These are phyloP conservation scores for Circinella umbellata DNA, from an alignment of 371 early-diverging fungal genomes.

Conservation along the genomic window DNA sequence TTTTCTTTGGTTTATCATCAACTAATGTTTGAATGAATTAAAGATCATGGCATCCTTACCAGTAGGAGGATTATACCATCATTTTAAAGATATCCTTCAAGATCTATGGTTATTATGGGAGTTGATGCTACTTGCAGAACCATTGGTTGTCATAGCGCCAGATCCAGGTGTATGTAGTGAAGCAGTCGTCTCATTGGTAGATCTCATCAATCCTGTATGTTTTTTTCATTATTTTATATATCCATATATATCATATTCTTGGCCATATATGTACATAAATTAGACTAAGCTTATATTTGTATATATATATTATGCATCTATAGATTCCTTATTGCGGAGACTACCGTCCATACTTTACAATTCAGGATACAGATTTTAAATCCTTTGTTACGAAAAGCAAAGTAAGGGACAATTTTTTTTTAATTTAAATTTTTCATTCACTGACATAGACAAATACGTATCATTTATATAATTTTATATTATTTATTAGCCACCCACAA, in stretches of 20 bases:
- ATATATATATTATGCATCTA: not conserved
- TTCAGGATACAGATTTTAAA: constrained; percentile 93
- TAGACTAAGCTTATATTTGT: not conserved
- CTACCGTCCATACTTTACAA: constrained; percentile 95
- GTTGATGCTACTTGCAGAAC: constrained; percentile 91
- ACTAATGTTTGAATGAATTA: not conserved
- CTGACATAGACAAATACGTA: not conserved
- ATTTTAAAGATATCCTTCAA: constrained; percentile 79
- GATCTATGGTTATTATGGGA: constrained; percentile 95
- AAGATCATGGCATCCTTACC: constrained; percentile 75
- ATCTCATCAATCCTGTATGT: constrained; percentile 91
- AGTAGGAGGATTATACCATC: constrained; percentile 72
- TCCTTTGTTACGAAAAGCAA: constrained; percentile 67
- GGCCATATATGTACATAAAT: no score
- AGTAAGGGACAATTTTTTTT: constrained; percentile 33
- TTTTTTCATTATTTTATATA: not conserved
- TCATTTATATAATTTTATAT: constrained; percentile 7
- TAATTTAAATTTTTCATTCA: not conserved
- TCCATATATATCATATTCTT: no score
- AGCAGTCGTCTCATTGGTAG: constrained; percentile 84
- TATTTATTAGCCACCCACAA: constrained; percentile 68
- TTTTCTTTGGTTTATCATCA: not conserved
- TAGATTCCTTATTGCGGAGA: constrained; percentile 94
- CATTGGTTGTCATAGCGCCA: constrained; percentile 88
- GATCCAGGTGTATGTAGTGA: constrained; percentile 89